A percentile compares a stretch with the other conserved stretches of the same genome.
Conservation (phyloP, 129 eudicot genomes). For the Flaveria sonorensis region DNA sequence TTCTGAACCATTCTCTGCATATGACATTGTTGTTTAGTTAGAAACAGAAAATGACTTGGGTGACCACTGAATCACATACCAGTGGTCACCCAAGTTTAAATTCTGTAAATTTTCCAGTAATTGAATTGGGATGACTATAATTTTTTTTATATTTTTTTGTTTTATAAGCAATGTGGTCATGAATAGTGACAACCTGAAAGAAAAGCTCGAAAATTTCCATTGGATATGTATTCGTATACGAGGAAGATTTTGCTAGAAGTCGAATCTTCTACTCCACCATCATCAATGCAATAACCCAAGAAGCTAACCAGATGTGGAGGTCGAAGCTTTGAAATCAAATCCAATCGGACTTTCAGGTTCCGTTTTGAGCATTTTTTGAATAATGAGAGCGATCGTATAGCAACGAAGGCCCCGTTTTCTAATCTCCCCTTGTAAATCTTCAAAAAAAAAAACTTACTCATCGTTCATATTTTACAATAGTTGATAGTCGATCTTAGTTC, state of each 20-base stretch:
- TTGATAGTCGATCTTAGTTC: not conserved
- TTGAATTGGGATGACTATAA: no score
- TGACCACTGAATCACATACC: not conserved
- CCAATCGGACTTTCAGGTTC: constrained; percentile 70
- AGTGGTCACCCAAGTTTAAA: not conserved
- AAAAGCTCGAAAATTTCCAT: constrained; percentile 69
- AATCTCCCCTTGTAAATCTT: constrained; percentile 88
- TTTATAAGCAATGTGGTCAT: not conserved
- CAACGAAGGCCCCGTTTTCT: constrained; percentile 61
- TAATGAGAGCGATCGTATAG: constrained; percentile 59
- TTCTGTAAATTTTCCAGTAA: not conserved
- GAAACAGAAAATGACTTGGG: not conserved
- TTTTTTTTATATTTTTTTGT: not conserved
- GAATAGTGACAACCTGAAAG: constrained; percentile 59
- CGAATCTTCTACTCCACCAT: constrained; percentile 58
- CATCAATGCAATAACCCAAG: constrained; percentile 81
- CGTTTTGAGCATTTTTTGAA: constrained; percentile 54
- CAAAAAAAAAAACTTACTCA: not conserved
- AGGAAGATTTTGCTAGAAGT: constrained; percentile 63
- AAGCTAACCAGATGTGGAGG: constrained; percentile 77
- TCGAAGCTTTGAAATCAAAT: constrained; percentile 75
- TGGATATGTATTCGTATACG: constrained; percentile 65
- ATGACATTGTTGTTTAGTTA: not conserved
- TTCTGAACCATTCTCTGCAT: constrained; percentile 55
- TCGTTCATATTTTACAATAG: not conserved